Base-by-base conservation (phyloP, 371 early-diverging fungal species). In the Synchytrium microbalum region DNA sequence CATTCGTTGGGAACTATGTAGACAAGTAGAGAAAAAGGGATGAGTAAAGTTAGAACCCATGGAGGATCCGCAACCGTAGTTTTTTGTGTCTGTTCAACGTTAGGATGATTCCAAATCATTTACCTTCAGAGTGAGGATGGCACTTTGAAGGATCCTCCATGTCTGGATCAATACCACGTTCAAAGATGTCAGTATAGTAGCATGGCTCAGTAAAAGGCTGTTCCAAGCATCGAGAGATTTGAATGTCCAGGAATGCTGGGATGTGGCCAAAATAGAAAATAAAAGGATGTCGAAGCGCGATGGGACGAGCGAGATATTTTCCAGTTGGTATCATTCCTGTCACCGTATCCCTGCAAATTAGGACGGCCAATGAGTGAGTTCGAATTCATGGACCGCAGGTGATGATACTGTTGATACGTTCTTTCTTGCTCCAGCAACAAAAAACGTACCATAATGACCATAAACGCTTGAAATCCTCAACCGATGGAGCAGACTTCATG, bases 151-250 rank as follows among this genome's bases (percentile, higher is more conserved):
- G 88, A 63, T 91, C 87, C 10, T 92, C 88, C 69, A 92, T 79
- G 64, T 91, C 89, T 2, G 95, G 93, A 62, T 95, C 93, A 66
- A 95, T 93, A 24, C 95, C 95, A 5, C 95, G 90, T 72, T 92
- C 92, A 79, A 93, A 95, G 62, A 92, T 90, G 29, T 79, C 76
- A 2, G 86, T 77, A 73, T 79, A 95, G 5, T 67, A 54, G 10
- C 60, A 67, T 0, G 92, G 90, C 64, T 84, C 84, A 0, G 87
- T 82, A 38, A 77, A 76, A 0, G 79, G 64, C 56, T 84, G 80
- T 0, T 72, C 69, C 2, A 84, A 68, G 19, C 81, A 80, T 13
- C 84, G 79, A 0, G 90, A 75, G 28, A 93, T 69, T 51, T 89
- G 87, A n/a, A 89, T 88, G 67, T 95, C 93, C 58, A 91, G 65